Percentiles rank a stretch among this genome's conserved stretches.
Conservation (phyloP, 352 stramenopile species). For the Globisporangium nodosum region DNA sequence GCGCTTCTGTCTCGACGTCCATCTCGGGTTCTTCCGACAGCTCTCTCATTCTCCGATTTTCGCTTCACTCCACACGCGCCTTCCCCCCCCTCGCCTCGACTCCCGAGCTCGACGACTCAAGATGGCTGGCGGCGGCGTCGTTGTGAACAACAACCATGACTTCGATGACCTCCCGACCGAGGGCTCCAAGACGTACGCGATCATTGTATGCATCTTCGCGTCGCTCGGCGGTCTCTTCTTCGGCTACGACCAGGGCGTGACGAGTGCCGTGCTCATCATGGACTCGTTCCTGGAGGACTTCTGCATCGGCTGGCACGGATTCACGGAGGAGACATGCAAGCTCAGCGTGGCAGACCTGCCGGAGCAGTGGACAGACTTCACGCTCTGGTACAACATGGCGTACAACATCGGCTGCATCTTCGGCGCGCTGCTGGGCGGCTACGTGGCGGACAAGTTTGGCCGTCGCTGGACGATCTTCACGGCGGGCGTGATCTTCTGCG, state of each 20-base stretch:
- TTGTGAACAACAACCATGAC: slow-evolving; percentile 1
- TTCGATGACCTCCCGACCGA: slow-evolving; percentile 4
- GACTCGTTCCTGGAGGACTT: slow-evolving; percentile 29
- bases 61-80: neutral
- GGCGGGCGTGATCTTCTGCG: slow-evolving; percentile 24
- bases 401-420: slow-evolving; percentile 37
- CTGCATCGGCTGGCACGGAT: slow-evolving; percentile 22
- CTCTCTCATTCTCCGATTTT: neutral
- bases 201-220: slow-evolving; percentile 33
- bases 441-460: slow-evolving; percentile 25
- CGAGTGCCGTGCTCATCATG: slow-evolving; percentile 29
- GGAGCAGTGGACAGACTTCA: slow-evolving; percentile 25
- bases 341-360: slow-evolving; percentile 21
- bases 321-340: no score
- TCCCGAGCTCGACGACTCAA: neutral
- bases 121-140: neutral
- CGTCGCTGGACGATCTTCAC: slow-evolving; percentile 26
- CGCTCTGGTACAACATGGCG: slow-evolving; percentile 22
- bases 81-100: neutral
- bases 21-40: no score
- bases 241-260: slow-evolving; percentile 35
- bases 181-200: slow-evolving; percentile 19
- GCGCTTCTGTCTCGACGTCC: no score
- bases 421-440: slow-evolving; percentile 22
- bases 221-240: slow-evolving; percentile 36